Percentiles rank a stretch among this genome's conserved stretches.
Evolutionary conservation across 2,329 filamentous ascomycete species (phyloP).

Genomic region (Hypoxylon sp.): DNA sequence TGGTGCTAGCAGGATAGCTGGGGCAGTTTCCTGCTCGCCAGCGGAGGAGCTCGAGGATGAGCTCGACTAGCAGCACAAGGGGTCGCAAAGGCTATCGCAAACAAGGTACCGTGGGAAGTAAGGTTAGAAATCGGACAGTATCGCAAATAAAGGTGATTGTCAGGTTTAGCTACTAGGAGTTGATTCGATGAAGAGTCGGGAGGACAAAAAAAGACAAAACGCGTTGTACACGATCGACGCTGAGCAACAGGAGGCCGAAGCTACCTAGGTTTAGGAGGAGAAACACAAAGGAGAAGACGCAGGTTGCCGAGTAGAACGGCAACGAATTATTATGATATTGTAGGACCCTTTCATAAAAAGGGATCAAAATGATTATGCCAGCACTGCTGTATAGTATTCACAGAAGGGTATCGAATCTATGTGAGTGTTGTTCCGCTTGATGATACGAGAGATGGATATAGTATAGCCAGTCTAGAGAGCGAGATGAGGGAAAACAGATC

Average conservation of each 20-base stretch:
- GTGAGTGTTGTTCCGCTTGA: constrained; percentile 26
- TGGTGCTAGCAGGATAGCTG: constrained; percentile 50
- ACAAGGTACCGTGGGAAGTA: constrained; percentile 11
- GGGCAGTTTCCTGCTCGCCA: constrained; percentile 56
- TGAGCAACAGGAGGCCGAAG: constrained; percentile 30
- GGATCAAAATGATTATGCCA: constrained; percentile 31
- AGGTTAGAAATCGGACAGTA: constrained; percentile 10
- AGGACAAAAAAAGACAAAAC: constrained; percentile 43
- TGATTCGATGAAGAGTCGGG: constrained; percentile 31
- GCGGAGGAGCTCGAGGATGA: constrained; percentile 53
- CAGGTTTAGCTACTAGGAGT: constrained; percentile 22
- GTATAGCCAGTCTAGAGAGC: constrained; percentile 15
- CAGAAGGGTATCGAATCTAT: constrained; percentile 45
- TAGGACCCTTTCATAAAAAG: constrained; percentile 32
- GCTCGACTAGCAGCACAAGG: constrained; percentile 45
- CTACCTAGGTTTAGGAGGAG: constrained; percentile 32
- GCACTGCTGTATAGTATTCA: constrained; percentile 46
- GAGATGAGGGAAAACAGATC: constrained; percentile 29
- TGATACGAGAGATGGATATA: constrained; percentile 28
- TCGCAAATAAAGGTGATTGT: constrained; percentile 35
- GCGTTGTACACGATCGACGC: constrained; percentile 45
- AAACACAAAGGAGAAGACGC: constrained; percentile 44
- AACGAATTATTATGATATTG: constrained; percentile 46
- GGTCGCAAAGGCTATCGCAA: constrained; percentile 31
- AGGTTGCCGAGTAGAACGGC: constrained; percentile 46